Percentiles rank a stretch among this genome's conserved stretches.
Evolutionary conservation across 208 protist species (phyloP).

Genomic region (Naegleria fowleri): DNA sequence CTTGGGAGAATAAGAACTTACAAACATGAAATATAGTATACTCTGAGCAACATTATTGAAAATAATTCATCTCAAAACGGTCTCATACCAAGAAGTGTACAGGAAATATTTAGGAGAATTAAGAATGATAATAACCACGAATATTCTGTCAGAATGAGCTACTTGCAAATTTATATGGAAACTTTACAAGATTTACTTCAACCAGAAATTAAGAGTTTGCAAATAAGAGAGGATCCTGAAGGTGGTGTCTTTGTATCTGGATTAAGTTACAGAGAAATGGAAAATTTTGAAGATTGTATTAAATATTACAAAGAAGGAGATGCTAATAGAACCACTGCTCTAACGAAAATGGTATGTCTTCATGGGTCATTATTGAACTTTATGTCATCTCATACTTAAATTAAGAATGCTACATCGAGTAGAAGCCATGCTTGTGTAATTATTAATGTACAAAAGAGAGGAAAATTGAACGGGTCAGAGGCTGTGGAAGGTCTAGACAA

Average conservation of each 20-base stretch:
- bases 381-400: no score
- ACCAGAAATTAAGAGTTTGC: conserved; percentile 23
- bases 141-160: conserved; percentile 27
- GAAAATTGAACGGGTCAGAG: neutral
- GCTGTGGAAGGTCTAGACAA: conserved; percentile 20
- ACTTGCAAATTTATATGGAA: conserved; percentile 36
- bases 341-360: neutral
- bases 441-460: conserved; percentile 30
- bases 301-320: conserved; percentile 16
- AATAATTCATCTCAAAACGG: neutral
- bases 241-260: conserved; percentile 39
- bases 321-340: conserved; percentile 2
- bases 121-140: neutral
- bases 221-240: conserved; percentile 42
- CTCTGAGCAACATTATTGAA: neutral
- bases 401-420: conserved; percentile 24
- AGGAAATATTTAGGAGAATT: conserved; percentile 19
- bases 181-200: conserved; percentile 30
- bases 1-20: no score
- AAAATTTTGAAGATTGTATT: conserved; percentile 6
- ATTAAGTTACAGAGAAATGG: neutral
- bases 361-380: neutral
- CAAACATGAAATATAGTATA: neutral
- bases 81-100: conserved; percentile 28
- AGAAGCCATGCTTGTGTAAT: conserved; percentile 32